phyloP scores from a whole-genome alignment of 2,329 filamentous ascomycete species.

The Chaetoscypha palmicola region DNA sequence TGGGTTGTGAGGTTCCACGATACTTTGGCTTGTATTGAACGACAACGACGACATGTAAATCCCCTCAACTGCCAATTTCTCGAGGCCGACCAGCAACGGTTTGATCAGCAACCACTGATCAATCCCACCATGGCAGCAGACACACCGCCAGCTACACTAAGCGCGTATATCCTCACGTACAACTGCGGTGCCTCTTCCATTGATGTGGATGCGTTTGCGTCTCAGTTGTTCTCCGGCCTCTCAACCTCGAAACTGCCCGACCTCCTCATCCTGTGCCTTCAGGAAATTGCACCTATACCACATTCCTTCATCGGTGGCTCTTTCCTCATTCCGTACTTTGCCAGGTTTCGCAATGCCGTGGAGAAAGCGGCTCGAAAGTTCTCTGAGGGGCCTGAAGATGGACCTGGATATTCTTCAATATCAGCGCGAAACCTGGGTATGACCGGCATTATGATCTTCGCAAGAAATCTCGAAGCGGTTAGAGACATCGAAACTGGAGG shows the following conservation, averaged over 20 bases:
- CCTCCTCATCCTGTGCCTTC: conserved; percentile 62
- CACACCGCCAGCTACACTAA: conserved; percentile 40
- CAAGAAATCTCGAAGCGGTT: conserved; percentile 54
- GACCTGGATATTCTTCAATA: conserved; percentile 59
- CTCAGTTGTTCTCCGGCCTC: conserved; percentile 60
- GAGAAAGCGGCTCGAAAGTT: conserved; percentile 51
- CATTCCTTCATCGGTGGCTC: conserved; percentile 81
- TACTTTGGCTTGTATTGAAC: too few relatives aligned
- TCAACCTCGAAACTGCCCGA: conserved; percentile 50
- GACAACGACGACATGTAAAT: too few relatives aligned
- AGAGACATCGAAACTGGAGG: conserved; percentile 66
- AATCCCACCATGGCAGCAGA: too few relatives aligned
- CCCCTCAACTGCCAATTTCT: too few relatives aligned
- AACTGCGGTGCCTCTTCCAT: conserved; percentile 75
- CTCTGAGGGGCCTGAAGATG: conserved; percentile 26
- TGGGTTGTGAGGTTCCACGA: too few relatives aligned
- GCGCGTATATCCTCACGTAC: conserved; percentile 77
- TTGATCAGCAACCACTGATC: too few relatives aligned
- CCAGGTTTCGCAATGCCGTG: conserved; percentile 63
- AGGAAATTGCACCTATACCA: conserved; percentile 82
- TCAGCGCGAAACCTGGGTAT: conserved; percentile 73
- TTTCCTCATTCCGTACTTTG: conserved; percentile 69
- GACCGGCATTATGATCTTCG: conserved; percentile 84
- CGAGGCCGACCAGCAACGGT: too few relatives aligned
- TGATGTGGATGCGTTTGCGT: conserved; percentile 61